phyloP scores from a whole-genome alignment of 2,329 filamentous ascomycete genomes.

The Sclerotinia subarctica region DNA sequence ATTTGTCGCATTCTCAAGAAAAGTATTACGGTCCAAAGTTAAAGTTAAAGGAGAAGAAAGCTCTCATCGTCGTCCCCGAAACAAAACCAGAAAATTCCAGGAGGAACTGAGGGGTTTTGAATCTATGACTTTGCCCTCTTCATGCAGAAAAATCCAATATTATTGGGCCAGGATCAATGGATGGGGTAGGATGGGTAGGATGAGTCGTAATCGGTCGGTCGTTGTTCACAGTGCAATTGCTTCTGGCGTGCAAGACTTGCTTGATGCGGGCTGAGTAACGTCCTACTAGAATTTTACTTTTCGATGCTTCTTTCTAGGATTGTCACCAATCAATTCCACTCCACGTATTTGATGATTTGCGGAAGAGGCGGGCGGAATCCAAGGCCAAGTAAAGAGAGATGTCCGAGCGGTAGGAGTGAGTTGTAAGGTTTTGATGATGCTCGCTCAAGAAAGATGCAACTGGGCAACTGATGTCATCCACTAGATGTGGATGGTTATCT shows the following conservation, averaged over 20 bases:
- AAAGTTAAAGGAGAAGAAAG: background rate
- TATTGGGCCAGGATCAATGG: background rate
- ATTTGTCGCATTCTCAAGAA: slow-evolving; percentile 14
- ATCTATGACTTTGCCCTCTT: slow-evolving; percentile 5
- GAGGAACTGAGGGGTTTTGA: slow-evolving; percentile 13
- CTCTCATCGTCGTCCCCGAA: slow-evolving; percentile 8
- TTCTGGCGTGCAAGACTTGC: background rate
- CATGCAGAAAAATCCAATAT: background rate
- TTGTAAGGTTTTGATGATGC: background rate
- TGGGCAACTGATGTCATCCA: background rate
- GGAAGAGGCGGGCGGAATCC: slow-evolving; percentile 2
- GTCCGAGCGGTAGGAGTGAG: slow-evolving; percentile 3
- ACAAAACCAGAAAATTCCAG: background rate
- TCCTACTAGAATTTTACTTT: slow-evolving; percentile 6
- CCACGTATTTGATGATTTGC: background rate
- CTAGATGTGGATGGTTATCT: background rate
- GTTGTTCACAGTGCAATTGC: background rate
- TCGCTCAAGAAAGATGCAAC: no score
- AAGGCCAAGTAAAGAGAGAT: background rate
- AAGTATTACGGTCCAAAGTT: background rate
- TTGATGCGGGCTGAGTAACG: slow-evolving; percentile 11
- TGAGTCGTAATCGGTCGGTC: slow-evolving; percentile 1
- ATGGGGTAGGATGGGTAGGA: background rate
- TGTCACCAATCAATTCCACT: background rate
- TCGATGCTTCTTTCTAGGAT: background rate